phyloP scores from a whole-genome alignment of 2,329 filamentous ascomycete genomes.

The Parasarocladium wereldwijsianum region DNA sequence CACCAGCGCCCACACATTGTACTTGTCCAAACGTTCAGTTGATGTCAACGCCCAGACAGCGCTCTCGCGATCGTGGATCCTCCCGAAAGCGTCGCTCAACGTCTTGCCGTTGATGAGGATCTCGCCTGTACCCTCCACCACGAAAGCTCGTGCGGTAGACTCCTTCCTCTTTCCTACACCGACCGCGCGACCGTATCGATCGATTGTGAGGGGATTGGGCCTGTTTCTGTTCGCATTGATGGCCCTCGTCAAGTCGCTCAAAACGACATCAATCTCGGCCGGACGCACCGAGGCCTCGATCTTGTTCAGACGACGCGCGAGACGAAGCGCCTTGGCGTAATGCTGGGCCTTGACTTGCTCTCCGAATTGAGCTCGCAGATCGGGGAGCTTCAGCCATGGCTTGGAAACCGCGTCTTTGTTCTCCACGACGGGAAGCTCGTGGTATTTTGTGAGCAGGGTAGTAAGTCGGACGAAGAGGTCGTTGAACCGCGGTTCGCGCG shows the following conservation, averaged over 20 bases:
- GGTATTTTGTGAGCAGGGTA: conserved; percentile 55
- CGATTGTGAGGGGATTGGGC: conserved; percentile 49
- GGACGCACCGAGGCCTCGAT: conserved; percentile 73
- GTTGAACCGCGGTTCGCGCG: conserved; percentile 69
- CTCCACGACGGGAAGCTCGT: conserved; percentile 54
- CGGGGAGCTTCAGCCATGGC: conserved; percentile 65
- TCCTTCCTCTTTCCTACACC: conserved; percentile 80
- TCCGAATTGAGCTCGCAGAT: conserved; percentile 58
- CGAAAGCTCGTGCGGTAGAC: conserved; percentile 67
- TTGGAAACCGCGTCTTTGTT: conserved; percentile 54
- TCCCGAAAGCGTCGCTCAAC: conserved; percentile 68
- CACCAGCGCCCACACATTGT: conserved; percentile 84
- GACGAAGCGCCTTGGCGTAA: conserved; percentile 60
- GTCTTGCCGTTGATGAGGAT: conserved; percentile 80
- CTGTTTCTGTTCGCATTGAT: conserved; percentile 56
- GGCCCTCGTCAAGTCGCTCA: conserved; percentile 59
- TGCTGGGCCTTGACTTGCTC: conserved; percentile 63
- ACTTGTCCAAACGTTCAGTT: conserved; percentile 78
- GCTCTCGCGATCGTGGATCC: conserved; percentile 87
- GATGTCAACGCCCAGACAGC: conserved; percentile 80
- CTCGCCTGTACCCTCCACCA: conserved; percentile 88
- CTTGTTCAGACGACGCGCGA: conserved; percentile 68
- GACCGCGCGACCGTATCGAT: conserved; percentile 62
- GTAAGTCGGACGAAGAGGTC: conserved; percentile 68
- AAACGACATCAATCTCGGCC: conserved; percentile 45